Base-by-base conservation (phyloP, 306 rosid species). In the Calophaca sinica region DNA sequence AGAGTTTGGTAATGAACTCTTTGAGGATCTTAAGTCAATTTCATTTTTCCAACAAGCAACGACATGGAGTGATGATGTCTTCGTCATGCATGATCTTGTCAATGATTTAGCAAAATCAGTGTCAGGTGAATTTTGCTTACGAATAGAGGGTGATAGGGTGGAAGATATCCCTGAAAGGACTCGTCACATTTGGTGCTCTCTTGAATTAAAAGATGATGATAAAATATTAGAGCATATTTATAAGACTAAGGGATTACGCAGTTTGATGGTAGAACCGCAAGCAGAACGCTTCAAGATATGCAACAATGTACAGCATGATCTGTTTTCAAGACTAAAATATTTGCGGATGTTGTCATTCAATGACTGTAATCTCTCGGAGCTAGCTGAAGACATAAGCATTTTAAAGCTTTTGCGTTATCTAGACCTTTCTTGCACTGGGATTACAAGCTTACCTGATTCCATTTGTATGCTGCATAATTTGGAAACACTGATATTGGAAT, bases 71-170 rank as follows among this genome's bases (percentile, higher is more conserved):
- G 44, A 39, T 2, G 3, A 9, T 9, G 0, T 0, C 9, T 80
- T 76, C 7, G 46, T 41, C 5, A 84, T 87, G 86, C 88, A 87
- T 48, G 82, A 80, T 79, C 85, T 84, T 70, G 52, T 87, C 26
- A 78, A 75, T 78, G 91, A 87, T 20, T 60, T 87, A 39, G 83
- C 86, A 1, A 76, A 49, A 14, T 77, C 63, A 33, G 86, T 77
- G 12, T 64, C 86, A 4, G 80, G 81, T 11, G 53, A 69, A 2
- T 54, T 75, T 61, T 81, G 52, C 29, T 33, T 36, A 6, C 50
- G 7, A 6, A 35, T 73, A 9, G 49, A 35, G 38, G 70, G 2
- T 4, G 52, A 49, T 10, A 48, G 7, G 78, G 39, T 48, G n/a
- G n/a, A 61, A 10, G 38, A 35, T 61, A 15, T 61, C 2, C 15